Evolutionary conservation across 2,329 filamentous ascomycete genomes (phyloP), one percentile per base, ranked within the genome.

Genomic region (Clarireedia hainanense): DNA sequence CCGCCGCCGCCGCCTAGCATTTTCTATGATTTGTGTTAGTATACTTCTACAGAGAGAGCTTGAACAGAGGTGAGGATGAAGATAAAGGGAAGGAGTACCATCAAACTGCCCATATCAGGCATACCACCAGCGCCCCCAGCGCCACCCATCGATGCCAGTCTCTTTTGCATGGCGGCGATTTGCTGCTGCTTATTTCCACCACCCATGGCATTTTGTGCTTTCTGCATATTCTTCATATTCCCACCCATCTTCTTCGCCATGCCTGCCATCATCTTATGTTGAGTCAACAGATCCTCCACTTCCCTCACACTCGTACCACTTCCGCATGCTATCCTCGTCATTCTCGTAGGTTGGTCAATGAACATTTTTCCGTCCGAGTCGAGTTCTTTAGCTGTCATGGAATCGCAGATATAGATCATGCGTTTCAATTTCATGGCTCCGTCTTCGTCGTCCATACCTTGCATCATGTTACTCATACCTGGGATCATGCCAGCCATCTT

Each of bases 171-270:
- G 2, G 94, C 92, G 0, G 91, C 91, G 74, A 97, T 81, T 72
- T 97, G 92, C 70, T 96, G 90, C 34, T 89, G 83, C 72, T 94
- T 92, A 74, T 96, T 96, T 30, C 85, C 88, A 46, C 91, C 91
- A 27, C 86, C 89, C 85, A 96, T 90, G 61, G 89, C 89, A 55
- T 88, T 87, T 72, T 97, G 91, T 0, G 91, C 91, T 51, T 86
- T 85, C 71, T 96, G 90, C 86, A 97, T 95, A 70, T 96, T 95
- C 75, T 94, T 94, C 87, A 96, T 95, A 70, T 89, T 91, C 40
- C 91, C 91, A 57, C 94, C 92, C 84, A 99, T 95, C 76, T 95
- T 95, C 84, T 97, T 99, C 49, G 94, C 94, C 91, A 99, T 96
- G 57, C 89, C 89, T 0, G 90, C 89, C 94, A 99, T 99, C 88